Evolutionary conservation across 805 yeast genomes (phyloP).

Genomic region (Ogataea populi-albae): DNA sequence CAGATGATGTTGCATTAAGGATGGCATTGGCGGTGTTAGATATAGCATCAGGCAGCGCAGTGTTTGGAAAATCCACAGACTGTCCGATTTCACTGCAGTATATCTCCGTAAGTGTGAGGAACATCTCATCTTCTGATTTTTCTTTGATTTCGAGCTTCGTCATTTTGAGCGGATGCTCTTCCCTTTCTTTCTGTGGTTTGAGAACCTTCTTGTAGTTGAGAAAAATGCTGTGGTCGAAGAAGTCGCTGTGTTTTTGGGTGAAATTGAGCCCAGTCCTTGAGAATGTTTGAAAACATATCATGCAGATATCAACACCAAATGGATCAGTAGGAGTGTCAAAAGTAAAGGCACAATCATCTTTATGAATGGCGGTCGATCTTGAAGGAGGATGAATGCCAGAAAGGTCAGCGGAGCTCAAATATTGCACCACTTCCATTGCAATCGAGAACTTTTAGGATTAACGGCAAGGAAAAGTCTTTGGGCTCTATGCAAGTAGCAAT

Average conservation of each 20-base stretch:
- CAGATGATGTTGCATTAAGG: conserved; percentile 55
- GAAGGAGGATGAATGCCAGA: conserved; percentile 21
- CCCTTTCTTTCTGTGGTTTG: conserved; percentile 39
- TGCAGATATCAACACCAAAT: conserved; percentile 71
- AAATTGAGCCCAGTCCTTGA: conserved; percentile 49
- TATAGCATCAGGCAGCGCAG: conserved; percentile 29
- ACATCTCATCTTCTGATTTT: conserved; percentile 59
- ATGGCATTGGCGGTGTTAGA: conserved; percentile 41
- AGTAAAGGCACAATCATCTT: conserved; percentile 89
- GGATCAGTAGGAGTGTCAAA: conserved; percentile 62
- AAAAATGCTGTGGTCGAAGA: conserved; percentile 52
- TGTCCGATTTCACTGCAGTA: conserved; percentile 37
- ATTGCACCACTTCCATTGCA: conserved; percentile 18
- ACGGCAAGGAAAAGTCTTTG: background rate
- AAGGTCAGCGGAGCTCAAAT: conserved; percentile 17
- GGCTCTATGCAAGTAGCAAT: too few relatives aligned
- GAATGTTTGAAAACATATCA: conserved; percentile 70
- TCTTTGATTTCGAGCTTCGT: conserved; percentile 68
- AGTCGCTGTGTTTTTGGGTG: conserved; percentile 52
- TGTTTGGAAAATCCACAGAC: conserved; percentile 28
- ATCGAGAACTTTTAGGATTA: background rate
- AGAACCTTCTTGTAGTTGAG: conserved; percentile 55
- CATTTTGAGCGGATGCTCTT: conserved; percentile 42
- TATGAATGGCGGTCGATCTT: conserved; percentile 50
- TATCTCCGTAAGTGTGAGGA: conserved; percentile 42